phyloP scores from a whole-genome alignment of 1,284 basidiomycete species.

The Blastosporella zonata region DNA sequence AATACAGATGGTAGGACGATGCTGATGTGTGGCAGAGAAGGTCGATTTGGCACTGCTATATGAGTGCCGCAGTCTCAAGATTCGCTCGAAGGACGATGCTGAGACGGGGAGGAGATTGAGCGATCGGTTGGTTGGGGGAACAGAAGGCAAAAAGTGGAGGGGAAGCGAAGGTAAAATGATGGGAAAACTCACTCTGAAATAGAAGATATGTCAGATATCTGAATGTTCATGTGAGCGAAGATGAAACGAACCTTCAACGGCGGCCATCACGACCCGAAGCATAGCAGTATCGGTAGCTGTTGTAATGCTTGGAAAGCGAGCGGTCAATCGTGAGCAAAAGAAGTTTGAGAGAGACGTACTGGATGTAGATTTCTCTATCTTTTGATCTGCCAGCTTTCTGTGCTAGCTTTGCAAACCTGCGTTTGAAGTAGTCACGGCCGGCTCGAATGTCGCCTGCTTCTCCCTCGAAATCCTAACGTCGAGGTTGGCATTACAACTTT shows the following conservation, averaged over 20 bases:
- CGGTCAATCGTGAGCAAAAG: not conserved
- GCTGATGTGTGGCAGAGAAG: constrained; percentile 9
- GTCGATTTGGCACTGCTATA: constrained; percentile 31
- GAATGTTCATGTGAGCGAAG: not conserved
- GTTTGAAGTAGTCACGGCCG: constrained; percentile 89
- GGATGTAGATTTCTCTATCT: constrained; percentile 88
- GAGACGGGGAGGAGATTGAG: constrained; percentile 28
- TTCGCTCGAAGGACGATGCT: constrained; percentile 61
- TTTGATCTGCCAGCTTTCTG: constrained; percentile 79
- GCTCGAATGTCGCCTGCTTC: constrained; percentile 64
- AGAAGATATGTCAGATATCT: constrained; percentile 10
- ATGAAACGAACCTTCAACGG: constrained; percentile 73
- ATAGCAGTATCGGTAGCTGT: constrained; percentile 94
- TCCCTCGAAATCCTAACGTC: constrained; percentile 70
- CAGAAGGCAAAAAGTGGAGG: constrained; percentile 20
- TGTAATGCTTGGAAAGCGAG: constrained; percentile 59
- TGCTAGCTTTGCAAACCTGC: constrained; percentile 79
- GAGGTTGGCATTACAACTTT: not conserved
- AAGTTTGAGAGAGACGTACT: constrained; percentile 50
- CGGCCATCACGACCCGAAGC: constrained; percentile 90
- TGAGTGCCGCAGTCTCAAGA: constrained; percentile 56
- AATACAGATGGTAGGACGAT: constrained; percentile 13
- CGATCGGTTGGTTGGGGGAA: constrained; percentile 26
- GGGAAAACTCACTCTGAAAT: constrained; percentile 67
- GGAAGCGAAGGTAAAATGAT: constrained; percentile 17